phyloP scores from a whole-genome alignment of 371 early-diverging fungal genomes.

The Paraphysoderma sedebokerense region DNA sequence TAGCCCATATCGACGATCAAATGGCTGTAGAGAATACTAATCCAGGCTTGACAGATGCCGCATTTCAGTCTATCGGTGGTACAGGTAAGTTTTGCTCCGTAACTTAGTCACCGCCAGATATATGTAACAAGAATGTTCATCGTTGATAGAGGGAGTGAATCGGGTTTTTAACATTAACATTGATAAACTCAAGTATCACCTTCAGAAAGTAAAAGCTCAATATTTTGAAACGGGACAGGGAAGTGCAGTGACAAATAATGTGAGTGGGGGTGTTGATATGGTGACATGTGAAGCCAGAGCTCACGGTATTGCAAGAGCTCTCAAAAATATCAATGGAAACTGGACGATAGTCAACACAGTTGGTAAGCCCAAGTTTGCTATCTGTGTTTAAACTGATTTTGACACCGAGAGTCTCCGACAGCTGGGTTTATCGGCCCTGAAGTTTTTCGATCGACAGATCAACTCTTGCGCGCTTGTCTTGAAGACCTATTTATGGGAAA shows the following conservation, averaged over 20 bases:
- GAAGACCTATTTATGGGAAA: conserved; percentile 1
- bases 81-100: too few species aligned
- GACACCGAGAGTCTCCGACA: background rate
- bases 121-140: too few species aligned
- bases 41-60: background rate
- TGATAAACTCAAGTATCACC: background rate
- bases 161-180: background rate
- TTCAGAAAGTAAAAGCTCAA: background rate
- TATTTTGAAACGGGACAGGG: conserved; percentile 4
- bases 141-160: background rate
- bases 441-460: background rate
- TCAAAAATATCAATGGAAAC: background rate
- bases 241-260: background rate
- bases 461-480: conserved; percentile 4
- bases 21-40: background rate
- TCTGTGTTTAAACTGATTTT: background rate
- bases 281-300: conserved; percentile 1
- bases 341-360: conserved; percentile 1
- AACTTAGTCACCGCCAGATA: too few species aligned
- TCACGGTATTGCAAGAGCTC: conserved; percentile 1
- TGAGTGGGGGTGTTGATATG: background rate
- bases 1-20: conserved; percentile 2
- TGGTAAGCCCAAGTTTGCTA: background rate
- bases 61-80: conserved; percentile 2
- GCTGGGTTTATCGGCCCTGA: background rate